Percentiles rank a stretch among this genome's conserved stretches.
Evolutionary conservation across 495 filamentous ascomycete species (phyloP).

Genomic region (Lophiostoma macrostomum): DNA sequence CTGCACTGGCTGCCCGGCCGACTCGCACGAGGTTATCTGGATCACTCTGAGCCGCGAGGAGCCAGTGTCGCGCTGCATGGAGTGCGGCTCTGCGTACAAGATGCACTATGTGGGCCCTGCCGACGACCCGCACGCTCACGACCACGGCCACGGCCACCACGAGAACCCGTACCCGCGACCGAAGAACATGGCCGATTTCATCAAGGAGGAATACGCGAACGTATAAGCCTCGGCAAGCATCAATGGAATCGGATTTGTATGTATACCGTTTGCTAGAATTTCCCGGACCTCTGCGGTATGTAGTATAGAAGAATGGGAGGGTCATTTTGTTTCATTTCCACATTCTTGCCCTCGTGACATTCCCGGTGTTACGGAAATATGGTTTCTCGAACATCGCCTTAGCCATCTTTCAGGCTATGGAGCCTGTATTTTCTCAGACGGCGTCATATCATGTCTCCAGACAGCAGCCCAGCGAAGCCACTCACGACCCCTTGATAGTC

Average conservation of each 20-base stretch:
- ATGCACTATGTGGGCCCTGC: constrained; percentile 88
- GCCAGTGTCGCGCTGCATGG: constrained; percentile 86
- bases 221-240: constrained; percentile 42
- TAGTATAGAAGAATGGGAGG: constrained; percentile 27
- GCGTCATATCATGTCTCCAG: neutral
- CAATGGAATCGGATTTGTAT: constrained; percentile 15
- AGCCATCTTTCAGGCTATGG: too few relatives aligned
- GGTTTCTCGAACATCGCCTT: too few relatives aligned
- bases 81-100: constrained; percentile 94
- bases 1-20: constrained; percentile 90
- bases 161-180: constrained; percentile 52
- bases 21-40: constrained; percentile 89
- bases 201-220: constrained; percentile 80
- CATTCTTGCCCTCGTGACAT: too few relatives aligned
- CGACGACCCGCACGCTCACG: constrained; percentile 50
- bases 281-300: constrained; percentile 8
- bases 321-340: constrained; percentile 1
- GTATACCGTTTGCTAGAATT: constrained; percentile 17
- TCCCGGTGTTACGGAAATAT: too few relatives aligned
- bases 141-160: constrained; percentile 45
- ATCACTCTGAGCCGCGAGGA: constrained; percentile 83
- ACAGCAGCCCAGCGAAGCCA: neutral
- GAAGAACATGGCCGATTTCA: constrained; percentile 89
- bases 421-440: too few relatives aligned
- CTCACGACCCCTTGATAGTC: constrained; percentile 42